These are phyloP conservation scores for Auxenochlorella pyrenoidosa DNA, from an alignment of 139 green algal species.

Conservation along the genomic window DNA sequence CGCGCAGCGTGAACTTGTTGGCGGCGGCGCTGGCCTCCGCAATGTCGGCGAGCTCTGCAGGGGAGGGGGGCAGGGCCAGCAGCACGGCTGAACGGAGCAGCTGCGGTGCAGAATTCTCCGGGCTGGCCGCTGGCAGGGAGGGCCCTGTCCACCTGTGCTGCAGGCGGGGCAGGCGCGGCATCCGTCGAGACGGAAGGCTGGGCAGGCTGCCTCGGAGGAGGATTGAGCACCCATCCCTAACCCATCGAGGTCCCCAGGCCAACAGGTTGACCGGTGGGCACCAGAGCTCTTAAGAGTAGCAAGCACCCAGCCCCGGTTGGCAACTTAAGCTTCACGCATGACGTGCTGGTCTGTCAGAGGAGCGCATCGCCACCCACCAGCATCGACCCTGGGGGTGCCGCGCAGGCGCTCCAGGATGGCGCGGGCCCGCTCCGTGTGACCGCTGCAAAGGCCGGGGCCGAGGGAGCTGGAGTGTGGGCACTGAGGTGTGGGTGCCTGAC, in stretches of 20 bases:
- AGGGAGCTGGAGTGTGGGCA: background rate
- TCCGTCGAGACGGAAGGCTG: no score
- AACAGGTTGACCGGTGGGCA: no score
- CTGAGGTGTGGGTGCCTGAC: no score
- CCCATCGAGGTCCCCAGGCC: no score
- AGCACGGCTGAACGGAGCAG: no score
- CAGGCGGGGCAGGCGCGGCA: background rate
- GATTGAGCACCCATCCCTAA: no score
- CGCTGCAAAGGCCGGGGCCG: conserved; percentile 1
- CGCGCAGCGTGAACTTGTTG: background rate
- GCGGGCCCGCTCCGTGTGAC: conserved; percentile 51
- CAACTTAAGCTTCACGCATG: background rate
- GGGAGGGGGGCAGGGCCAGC: background rate
- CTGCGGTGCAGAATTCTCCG: no score
- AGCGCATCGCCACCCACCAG: background rate
- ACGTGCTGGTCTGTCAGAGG: background rate
- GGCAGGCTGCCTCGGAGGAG: no score
- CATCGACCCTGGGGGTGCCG: conserved; percentile 55
- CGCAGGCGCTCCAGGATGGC: conserved; percentile 64
- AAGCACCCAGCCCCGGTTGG: no score
- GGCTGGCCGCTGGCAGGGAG: background rate
- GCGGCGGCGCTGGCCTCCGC: background rate
- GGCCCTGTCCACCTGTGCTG: background rate
- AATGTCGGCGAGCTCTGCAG: conserved; percentile 8
- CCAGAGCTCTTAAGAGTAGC: no score